phyloP scores from a whole-genome alignment of 495 filamentous ascomycete species.

The Penicillium maclennaniae region DNA sequence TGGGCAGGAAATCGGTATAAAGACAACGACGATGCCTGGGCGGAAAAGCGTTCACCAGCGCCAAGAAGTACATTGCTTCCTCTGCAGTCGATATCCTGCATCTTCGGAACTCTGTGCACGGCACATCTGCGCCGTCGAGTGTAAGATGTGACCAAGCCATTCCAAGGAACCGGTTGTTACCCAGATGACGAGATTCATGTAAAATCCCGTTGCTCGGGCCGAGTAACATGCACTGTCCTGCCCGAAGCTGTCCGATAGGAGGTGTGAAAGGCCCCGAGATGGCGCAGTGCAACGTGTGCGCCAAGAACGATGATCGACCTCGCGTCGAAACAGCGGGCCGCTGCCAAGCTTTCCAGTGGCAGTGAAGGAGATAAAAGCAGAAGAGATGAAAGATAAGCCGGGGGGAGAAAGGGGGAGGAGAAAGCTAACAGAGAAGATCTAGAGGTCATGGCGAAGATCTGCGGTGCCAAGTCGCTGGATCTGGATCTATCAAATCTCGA shows the following conservation, averaged over 20 bases:
- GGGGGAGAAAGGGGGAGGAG: background rate
- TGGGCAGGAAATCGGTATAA: conserved; percentile 9
- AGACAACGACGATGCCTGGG: conserved; percentile 21
- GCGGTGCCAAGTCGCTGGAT: background rate
- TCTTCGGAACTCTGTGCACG: background rate
- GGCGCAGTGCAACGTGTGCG: conserved; percentile 19
- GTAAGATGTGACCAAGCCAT: no score
- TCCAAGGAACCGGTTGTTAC: background rate
- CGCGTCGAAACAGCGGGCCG: conserved; percentile 27
- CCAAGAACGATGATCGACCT: conserved; percentile 38
- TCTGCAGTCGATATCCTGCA: background rate
- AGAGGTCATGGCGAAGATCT: background rate
- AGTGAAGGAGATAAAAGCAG: conserved; percentile 14
- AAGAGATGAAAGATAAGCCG: background rate
- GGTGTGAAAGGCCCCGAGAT: background rate
- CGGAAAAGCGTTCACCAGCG: conserved; percentile 8
- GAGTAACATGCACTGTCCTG: background rate
- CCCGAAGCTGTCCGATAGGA: conserved; percentile 4
- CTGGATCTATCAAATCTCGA: background rate
- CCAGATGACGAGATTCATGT: conserved; percentile 10
- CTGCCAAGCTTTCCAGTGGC: conserved; percentile 38
- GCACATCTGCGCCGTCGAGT: background rate
- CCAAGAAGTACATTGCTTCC: background rate
- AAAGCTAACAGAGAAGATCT: background rate
- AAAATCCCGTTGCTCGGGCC: conserved; percentile 13